Base-by-base conservation (phyloP, 768 basidiomycete species). In the Mycena filopes region DNA sequence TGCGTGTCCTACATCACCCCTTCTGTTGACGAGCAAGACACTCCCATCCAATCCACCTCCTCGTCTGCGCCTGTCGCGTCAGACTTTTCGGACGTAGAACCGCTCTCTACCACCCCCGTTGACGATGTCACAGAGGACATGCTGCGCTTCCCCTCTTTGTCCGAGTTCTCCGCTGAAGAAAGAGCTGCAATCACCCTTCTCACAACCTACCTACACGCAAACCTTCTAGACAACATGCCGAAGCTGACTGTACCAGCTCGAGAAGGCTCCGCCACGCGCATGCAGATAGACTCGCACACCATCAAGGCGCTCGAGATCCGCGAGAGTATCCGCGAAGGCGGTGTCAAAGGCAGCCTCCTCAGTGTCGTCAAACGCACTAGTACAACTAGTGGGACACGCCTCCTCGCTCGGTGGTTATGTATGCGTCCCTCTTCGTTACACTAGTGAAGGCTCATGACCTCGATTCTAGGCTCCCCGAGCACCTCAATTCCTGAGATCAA, bases 251-350 rank as follows among this genome's bases (percentile, higher is more conserved):
- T 75, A 26, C 91, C 93, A 0, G 82, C 79, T 45, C 85, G 82
- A 67, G 92, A 95, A 75, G 81, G 75, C 20, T 66, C 75, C 18
- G 73, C 80, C 28, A 79, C 82, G 26, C 83, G 89, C n/a, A 94
- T 96, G 93, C 91, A 94, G 69, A 93, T 96, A 60, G 95, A 96
- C 73, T 85, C 91, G 5, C 89, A 95, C 73, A 95, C 95, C 1
- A 90, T 95, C 76, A 90, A 91, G 73, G 90, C 91, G n/a, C 85
- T 96, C 47, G 95, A 96, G 75, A 90, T 96, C 55, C 84, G 88
- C 25, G 93, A 95, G 78, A 85, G 84, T 31, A 83, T 87, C 28
- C 81, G 87, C 31, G 93, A 95, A 71, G 92, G 92, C 0, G 89
- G 92, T 0, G 75, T 79, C 13, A 86, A 84, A 60, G 95, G 95